Conservation (phyloP, 495 filamentous ascomycete genomes). For the Darksidea phi region DNA sequence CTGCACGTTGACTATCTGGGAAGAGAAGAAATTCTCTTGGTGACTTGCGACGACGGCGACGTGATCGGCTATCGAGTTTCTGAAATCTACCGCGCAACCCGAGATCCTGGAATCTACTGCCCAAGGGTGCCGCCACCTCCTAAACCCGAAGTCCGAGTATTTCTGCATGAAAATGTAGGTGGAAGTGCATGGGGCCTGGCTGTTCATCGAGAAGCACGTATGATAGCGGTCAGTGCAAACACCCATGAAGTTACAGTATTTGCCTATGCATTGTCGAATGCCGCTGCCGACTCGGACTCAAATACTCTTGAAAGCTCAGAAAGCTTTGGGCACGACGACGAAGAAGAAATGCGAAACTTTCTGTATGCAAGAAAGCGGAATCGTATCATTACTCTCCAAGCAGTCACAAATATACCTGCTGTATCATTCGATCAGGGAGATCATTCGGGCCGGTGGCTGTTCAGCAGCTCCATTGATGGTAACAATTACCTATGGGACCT, state of each 20-base stretch:
- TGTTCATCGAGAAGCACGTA: slow-evolving; percentile 70
- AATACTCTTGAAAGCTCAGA: neutral
- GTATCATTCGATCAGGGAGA: slow-evolving; percentile 70
- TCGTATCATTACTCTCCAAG: slow-evolving; percentile 2
- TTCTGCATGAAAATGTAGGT: slow-evolving; percentile 74
- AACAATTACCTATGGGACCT: slow-evolving; percentile 58
- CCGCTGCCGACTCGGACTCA: neutral
- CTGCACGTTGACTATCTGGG: slow-evolving; percentile 79
- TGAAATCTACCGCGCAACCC: slow-evolving; percentile 48
- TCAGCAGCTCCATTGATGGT: slow-evolving; percentile 73
- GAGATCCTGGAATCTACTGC: slow-evolving; percentile 33
- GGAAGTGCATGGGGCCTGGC: slow-evolving; percentile 87
- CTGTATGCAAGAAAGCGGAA: slow-evolving; percentile 11
- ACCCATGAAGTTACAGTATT: slow-evolving; percentile 64
- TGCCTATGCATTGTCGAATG: slow-evolving; percentile 62
- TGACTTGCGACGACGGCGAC: slow-evolving; percentile 85
- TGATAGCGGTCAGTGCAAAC: slow-evolving; percentile 83
- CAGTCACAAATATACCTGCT: slow-evolving; percentile 67
- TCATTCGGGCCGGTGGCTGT: slow-evolving; percentile 64
- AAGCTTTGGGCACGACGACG: neutral
- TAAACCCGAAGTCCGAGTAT: slow-evolving; percentile 46
- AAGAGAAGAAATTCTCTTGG: slow-evolving; percentile 71
- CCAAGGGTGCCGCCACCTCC: neutral
- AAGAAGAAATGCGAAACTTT: slow-evolving; percentile 4
- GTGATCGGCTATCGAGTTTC: slow-evolving; percentile 75